Evolutionary conservation across 2,329 filamentous ascomycete species (phyloP), one percentile per base, ranked within the genome.

Genomic region (Fusarium siculi): DNA sequence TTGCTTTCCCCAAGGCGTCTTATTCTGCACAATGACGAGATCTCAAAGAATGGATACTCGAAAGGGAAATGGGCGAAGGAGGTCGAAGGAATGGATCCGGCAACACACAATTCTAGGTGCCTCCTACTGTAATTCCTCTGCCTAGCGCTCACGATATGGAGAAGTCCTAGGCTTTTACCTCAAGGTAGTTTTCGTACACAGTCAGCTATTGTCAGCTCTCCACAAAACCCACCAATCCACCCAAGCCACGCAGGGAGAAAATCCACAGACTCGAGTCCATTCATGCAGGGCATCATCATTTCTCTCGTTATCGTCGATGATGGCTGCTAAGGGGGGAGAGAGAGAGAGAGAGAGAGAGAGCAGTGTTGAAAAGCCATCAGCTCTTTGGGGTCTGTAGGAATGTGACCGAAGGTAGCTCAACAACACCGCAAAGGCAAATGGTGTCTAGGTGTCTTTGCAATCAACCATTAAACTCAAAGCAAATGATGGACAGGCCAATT

Each of bases 11-110:
- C 36, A 37, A 54, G 55, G 37, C 47, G 55, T 36, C 52, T 64
- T 52, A 19, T 21, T 60, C 72, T 75, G 73, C 66, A 66, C 54
- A 58, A 75, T 74, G 66, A 75, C 63, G 73, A 60, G 66, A 65
- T 68, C 21, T 49, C 54, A 61, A 67, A 66, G 52, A 64, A 68
- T 57, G 63, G 49, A 42, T 58, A 43, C 39, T 36, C 50, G 40
- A 49, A 34, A 53, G 53, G 55, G 65, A 72, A 46, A 54, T 37
- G 53, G 36, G 39, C 60, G 69, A 71, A 68, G 39, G 52, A 55
- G 43, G 36, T 54, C 44, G 61, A 72, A 68, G 47, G 60, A 56
- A 71, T 62, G 67, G 53, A 39, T 46, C 50, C 36, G 52, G 47
- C 66, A 67, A 30, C 30, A 30, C 52, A 52, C 36, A 63, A 40